phyloP scores from a whole-genome alignment of 2,329 filamentous ascomycete species.

The Myotisia sp. region DNA sequence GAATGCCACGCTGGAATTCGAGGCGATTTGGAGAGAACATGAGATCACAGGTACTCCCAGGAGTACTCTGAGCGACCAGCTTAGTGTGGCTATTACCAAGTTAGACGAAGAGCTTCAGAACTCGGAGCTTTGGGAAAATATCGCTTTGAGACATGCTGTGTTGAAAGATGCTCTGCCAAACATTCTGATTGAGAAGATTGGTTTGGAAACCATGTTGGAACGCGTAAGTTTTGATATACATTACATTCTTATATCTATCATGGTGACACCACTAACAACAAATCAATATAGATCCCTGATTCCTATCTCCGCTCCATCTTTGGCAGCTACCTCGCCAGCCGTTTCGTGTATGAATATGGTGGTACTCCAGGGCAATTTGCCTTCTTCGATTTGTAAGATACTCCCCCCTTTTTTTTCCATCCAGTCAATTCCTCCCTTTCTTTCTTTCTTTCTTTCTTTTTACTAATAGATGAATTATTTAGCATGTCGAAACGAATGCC shows the following conservation, averaged over 20 bases:
- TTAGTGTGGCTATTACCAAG: conserved; percentile 86
- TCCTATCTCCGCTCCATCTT: conserved; percentile 91
- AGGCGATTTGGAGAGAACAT: conserved; percentile 94
- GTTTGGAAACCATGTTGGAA: conserved; percentile 70
- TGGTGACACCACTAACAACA: conserved; percentile 23
- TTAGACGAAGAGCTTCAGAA: conserved; percentile 92
- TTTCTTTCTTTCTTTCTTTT: not conserved
- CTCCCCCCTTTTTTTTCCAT: not conserved
- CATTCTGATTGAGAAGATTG: conserved; percentile 75
- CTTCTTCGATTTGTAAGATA: conserved; percentile 90
- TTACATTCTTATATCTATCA: not conserved
- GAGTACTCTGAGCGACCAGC: conserved; percentile 78
- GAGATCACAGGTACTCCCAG: conserved; percentile 64
- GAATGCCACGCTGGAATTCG: conserved; percentile 87
- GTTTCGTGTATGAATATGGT: conserved; percentile 93
- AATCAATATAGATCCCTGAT: conserved; percentile 70
- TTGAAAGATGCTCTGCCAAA: conserved; percentile 74
- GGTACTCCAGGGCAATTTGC: conserved; percentile 89
- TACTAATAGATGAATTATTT: not conserved
- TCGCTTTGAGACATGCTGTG: conserved; percentile 61
- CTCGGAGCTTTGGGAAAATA: conserved; percentile 79
- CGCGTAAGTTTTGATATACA: conserved; percentile 44
- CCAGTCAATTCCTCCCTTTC: not conserved
- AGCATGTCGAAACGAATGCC: conserved; percentile 12
- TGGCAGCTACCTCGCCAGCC: conserved; percentile 82